Conservation (phyloP, 2,329 filamentous ascomycete species). For the Ustilaginoidea virens region DNA sequence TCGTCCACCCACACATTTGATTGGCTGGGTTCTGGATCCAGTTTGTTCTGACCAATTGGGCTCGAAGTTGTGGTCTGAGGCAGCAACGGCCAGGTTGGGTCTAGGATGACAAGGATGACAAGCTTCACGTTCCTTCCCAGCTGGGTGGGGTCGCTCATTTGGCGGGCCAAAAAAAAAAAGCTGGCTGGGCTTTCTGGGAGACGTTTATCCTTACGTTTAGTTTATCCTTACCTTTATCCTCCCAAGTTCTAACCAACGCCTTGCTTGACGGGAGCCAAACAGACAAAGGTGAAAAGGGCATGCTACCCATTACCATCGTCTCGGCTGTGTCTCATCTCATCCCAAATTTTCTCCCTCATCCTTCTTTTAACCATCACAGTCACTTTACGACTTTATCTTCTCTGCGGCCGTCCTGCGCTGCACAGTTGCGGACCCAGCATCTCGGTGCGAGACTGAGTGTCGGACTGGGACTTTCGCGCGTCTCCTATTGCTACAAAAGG, state of each 20-base stretch:
- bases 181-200: constrained; percentile 11
- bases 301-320: constrained; percentile 8
- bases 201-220: no score
- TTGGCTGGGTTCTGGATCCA: no score
- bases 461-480: no score
- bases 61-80: constrained; percentile 18
- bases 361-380: constrained; percentile 6
- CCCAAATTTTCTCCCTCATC: constrained; percentile 1
- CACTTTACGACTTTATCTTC: constrained; percentile 1
- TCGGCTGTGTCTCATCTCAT: constrained; percentile 8
- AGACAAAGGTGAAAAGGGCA: constrained; percentile 16
- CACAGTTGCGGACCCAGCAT: not conserved
- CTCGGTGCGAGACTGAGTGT: not conserved
- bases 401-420: not conserved
- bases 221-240: constrained; percentile 12
- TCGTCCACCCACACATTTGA: no score
- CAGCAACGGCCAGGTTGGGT: constrained; percentile 14
- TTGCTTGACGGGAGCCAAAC: constrained; percentile 4
- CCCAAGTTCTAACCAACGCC: constrained; percentile 9
- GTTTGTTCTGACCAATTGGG: constrained; percentile 19
- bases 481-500: no score
- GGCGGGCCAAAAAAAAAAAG: constrained; percentile 14
- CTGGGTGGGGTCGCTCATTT: not conserved
- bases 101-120: no score
- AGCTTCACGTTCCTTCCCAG: not conserved